These are phyloP conservation scores for Prunus armeniaca DNA, from an alignment of 306 rosid species.

Conservation along the genomic window DNA sequence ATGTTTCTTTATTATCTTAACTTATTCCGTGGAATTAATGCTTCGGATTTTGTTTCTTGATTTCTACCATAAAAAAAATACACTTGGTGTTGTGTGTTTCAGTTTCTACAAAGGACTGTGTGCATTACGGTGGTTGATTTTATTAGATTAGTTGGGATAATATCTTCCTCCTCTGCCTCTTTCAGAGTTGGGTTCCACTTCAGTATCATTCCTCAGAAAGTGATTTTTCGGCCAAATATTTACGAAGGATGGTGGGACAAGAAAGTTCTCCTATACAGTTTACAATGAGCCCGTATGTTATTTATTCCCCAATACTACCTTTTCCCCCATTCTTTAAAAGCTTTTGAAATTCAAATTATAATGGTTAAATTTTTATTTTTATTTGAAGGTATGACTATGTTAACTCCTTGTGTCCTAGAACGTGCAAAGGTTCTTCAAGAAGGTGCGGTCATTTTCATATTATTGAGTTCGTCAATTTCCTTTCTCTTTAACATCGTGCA, in stretches of 20 bases:
- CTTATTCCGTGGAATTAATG: not conserved
- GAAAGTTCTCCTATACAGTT: conserved; percentile 61
- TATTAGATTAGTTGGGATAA: not conserved
- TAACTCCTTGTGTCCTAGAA: conserved; percentile 68
- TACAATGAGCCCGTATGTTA: conserved; percentile 68
- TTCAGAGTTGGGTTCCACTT: conserved; percentile 79
- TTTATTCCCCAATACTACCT: not conserved
- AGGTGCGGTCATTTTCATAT: conserved; percentile 43
- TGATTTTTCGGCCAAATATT: conserved; percentile 65
- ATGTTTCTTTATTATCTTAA: not conserved
- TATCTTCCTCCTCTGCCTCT: conserved; percentile 10
- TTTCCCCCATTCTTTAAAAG: not conserved
- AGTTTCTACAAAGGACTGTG: not conserved
- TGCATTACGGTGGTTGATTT: not conserved
- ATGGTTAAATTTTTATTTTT: conserved; percentile 24
- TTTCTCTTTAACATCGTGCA: not conserved
- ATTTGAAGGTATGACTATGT: conserved; percentile 67
- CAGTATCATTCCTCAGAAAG: conserved; percentile 73
- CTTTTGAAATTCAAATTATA: not conserved
- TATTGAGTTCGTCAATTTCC: not conserved
- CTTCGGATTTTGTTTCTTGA: not conserved
- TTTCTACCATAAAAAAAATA: not conserved
- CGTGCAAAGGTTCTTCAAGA: conserved; percentile 53
- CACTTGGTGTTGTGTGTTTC: not conserved
- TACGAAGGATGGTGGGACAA: conserved; percentile 59